Evolutionary conservation across 2,329 filamentous ascomycete genomes (phyloP).

Genomic region (Herpotrichia juniperi): DNA sequence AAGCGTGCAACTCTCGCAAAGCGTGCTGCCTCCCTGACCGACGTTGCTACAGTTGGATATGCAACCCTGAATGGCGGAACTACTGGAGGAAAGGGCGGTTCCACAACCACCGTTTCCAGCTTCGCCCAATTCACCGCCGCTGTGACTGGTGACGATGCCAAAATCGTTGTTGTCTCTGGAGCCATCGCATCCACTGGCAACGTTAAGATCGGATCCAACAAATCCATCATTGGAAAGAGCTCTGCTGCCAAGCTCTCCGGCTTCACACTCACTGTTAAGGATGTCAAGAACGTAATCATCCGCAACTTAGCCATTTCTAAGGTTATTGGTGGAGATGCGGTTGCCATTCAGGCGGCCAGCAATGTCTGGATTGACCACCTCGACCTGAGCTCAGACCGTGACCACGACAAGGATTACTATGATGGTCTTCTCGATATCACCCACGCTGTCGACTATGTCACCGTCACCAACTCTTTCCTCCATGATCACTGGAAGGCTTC

Average conservation of each 20-base stretch:
- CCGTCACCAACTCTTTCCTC: slow-evolving; percentile 59
- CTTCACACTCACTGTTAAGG: slow-evolving; percentile 56
- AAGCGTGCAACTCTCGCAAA: slow-evolving; percentile 29
- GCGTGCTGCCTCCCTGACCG: slow-evolving; percentile 32
- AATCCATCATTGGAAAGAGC: slow-evolving; percentile 59
- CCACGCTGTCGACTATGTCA: slow-evolving; percentile 68
- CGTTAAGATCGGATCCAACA: slow-evolving; percentile 56
- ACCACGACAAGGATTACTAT: slow-evolving; percentile 72
- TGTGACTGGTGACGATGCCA: slow-evolving; percentile 50
- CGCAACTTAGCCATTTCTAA: slow-evolving; percentile 62
- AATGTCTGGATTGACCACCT: slow-evolving; percentile 72
- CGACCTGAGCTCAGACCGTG: slow-evolving; percentile 65
- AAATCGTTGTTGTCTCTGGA: slow-evolving; percentile 56
- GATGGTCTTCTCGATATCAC: slow-evolving; percentile 70
- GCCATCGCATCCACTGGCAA: slow-evolving; percentile 50
- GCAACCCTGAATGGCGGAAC: slow-evolving; percentile 45
- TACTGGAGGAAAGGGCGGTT: slow-evolving; percentile 47
- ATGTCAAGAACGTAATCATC: slow-evolving; percentile 61
- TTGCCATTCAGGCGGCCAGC: slow-evolving; percentile 55
- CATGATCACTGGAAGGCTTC: slow-evolving; percentile 67
- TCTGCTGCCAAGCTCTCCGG: slow-evolving; percentile 52
- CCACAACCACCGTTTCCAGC: slow-evolving; percentile 41
- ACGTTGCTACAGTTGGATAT: slow-evolving; percentile 37
- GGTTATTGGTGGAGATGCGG: slow-evolving; percentile 58
- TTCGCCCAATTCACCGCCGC: slow-evolving; percentile 51